A percentile compares a stretch with the other conserved stretches of the same genome.
Evolutionary conservation across 306 rosid species (phyloP).

Genomic region (cucumber (Cucumis sativus)): Cucumber_9930_V3 NC_026660.2:12205501-12206000

Average conservation of each 20-base stretch:
- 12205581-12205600: slow-evolving; percentile 5
- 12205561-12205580: slow-evolving; percentile 38
- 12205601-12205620: not conserved
- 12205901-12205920: not conserved
- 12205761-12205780: slow-evolving; percentile 88
- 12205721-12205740: slow-evolving; percentile 86
- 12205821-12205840: not conserved
- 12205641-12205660: not conserved
- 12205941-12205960: not conserved
- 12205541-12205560: slow-evolving; percentile 60
- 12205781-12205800: slow-evolving; percentile 77
- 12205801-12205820: slow-evolving; percentile 14
- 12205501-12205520: slow-evolving; percentile 69
- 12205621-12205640: not conserved
- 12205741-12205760: slow-evolving; percentile 43
- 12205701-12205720: slow-evolving; percentile 75
- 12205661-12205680: slow-evolving; percentile 51
- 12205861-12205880: not conserved
- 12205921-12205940: not conserved
- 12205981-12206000: no score
- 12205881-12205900: not conserved
- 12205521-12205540: slow-evolving; percentile 92
- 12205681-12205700: slow-evolving; percentile 78
- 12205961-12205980: no score
- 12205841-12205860: not conserved